These are phyloP conservation scores for Populus nigra DNA, from an alignment of 345 rosid genomes.

Conservation along the genomic window DNA sequence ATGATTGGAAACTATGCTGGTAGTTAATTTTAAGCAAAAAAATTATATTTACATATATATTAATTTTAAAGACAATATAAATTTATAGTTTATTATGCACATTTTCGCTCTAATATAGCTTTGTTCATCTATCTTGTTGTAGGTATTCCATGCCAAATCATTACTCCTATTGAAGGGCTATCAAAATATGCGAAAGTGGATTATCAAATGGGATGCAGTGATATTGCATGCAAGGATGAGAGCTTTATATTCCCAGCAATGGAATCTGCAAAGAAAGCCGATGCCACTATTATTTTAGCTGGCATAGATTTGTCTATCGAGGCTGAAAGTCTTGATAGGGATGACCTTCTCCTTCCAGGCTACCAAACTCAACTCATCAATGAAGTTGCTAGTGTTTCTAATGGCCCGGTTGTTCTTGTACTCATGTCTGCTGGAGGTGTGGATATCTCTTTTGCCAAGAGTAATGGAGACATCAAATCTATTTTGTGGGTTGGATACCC, in stretches of 20 bases:
- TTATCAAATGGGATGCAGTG: constrained; percentile 44
- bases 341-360: constrained; percentile 53
- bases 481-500: constrained; percentile 75
- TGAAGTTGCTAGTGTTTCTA: constrained; percentile 42
- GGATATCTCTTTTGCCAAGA: constrained; percentile 49
- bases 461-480: constrained; percentile 27
- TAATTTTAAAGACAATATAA: neutral
- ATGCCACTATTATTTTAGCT: constrained; percentile 45
- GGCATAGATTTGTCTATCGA: constrained; percentile 51
- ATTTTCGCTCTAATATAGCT: too few relatives aligned
- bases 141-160: constrained; percentile 51
- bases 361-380: constrained; percentile 45
- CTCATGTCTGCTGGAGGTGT: constrained; percentile 58
- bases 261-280: constrained; percentile 38
- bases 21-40: constrained; percentile 3
- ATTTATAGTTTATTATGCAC: neutral
- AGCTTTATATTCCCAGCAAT: constrained; percentile 32
- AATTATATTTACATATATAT: neutral
- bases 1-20: constrained; percentile 70
- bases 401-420: constrained; percentile 57
- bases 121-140: neutral
- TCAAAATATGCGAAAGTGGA: constrained; percentile 25
- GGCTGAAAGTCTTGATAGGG: constrained; percentile 53
- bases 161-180: constrained; percentile 48
- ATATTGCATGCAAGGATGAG: constrained; percentile 41